Conservation (phyloP, 345 rosid genomes). For the Iberis pinnata region DNA sequence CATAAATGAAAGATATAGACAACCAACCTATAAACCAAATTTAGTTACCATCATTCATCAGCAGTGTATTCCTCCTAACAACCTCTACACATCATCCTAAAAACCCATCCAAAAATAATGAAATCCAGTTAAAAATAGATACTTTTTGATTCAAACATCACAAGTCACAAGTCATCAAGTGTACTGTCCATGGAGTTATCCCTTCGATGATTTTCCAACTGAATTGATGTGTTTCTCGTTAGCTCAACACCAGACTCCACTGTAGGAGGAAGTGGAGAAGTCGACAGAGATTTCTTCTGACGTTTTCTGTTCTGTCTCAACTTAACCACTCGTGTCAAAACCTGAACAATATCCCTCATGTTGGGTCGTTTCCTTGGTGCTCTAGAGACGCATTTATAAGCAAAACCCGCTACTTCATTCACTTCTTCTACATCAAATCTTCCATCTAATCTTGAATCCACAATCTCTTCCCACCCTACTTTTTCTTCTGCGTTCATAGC, state of each 20-base stretch:
- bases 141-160: too few relatives aligned
- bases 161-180: conserved; percentile 41
- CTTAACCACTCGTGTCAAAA: conserved; percentile 61
- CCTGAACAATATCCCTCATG: conserved; percentile 93
- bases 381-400: conserved; percentile 74
- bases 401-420: conserved; percentile 79
- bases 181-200: conserved; percentile 68
- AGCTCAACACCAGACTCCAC: conserved; percentile 14
- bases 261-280: conserved; percentile 18
- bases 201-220: conserved; percentile 41
- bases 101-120: too few relatives aligned
- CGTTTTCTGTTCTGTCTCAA: conserved; percentile 53
- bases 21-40: too few relatives aligned
- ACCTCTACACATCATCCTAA: too few relatives aligned
- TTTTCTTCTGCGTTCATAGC: conserved; percentile 82
- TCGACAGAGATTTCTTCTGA: conserved; percentile 37
- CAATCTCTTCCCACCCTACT: conserved; percentile 96
- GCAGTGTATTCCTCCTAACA: too few relatives aligned
- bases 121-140: too few relatives aligned
- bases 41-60: too few relatives aligned
- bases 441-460: conserved; percentile 69
- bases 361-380: conserved; percentile 77
- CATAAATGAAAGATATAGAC: too few relatives aligned
- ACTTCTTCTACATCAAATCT: conserved; percentile 63
- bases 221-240: conserved; percentile 1